Percentiles rank a stretch among this genome's conserved stretches.
phyloP scores from a whole-genome alignment of 306 rosid species.

The Adenanthera pavonina region DNA sequence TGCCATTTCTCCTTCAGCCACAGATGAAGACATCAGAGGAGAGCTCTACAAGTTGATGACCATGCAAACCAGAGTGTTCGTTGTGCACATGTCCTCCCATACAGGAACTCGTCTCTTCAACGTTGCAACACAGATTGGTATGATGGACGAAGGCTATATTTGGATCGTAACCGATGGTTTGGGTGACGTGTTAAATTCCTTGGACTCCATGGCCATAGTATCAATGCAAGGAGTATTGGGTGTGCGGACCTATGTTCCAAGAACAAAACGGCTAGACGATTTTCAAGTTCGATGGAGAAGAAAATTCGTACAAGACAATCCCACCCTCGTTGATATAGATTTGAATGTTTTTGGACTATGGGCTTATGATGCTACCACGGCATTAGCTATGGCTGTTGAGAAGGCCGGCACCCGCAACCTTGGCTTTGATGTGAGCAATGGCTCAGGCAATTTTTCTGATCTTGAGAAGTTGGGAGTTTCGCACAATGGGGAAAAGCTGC shows the following conservation, averaged over 20 bases:
- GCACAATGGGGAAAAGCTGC: constrained; percentile 45
- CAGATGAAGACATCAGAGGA: constrained; percentile 32
- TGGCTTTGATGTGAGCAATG: background rate
- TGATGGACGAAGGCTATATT: constrained; percentile 57
- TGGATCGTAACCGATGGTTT: constrained; percentile 61
- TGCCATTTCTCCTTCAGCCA: constrained; percentile 43
- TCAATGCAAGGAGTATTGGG: constrained; percentile 72
- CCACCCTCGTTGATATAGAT: constrained; percentile 22
- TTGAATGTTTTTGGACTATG: constrained; percentile 49
- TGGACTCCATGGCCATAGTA: constrained; percentile 19
- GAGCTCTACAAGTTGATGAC: constrained; percentile 59
- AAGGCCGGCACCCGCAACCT: constrained; percentile 33
- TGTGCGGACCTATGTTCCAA: constrained; percentile 47
- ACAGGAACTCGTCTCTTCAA: constrained; percentile 49
- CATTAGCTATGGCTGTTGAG: constrained; percentile 67
- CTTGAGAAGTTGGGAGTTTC: constrained; percentile 50
- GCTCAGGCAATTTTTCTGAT: constrained; percentile 36
- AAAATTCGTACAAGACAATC: constrained; percentile 46
- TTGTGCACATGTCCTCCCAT: constrained; percentile 49
- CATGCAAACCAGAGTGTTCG: constrained; percentile 58
- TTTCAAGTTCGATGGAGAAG: constrained; percentile 54
- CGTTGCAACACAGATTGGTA: constrained; percentile 54
- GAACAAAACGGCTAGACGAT: constrained; percentile 29
- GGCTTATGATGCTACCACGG: constrained; percentile 70
- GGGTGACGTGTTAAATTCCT: constrained; percentile 26